phyloP scores from a whole-genome alignment of 352 stramenopile genomes.

The Pythium guiyangense region DNA sequence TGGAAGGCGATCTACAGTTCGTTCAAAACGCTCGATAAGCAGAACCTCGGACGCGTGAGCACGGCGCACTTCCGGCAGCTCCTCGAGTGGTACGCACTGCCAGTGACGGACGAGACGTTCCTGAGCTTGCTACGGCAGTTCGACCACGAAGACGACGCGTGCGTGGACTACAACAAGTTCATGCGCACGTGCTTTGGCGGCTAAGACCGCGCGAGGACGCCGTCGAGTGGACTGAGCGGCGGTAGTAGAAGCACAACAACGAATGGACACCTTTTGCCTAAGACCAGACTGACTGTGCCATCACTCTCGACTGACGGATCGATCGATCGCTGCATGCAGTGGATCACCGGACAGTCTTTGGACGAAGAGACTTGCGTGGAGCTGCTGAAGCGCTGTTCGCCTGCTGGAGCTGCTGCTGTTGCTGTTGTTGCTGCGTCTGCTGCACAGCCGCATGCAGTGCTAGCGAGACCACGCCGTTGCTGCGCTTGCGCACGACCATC shows the following conservation, averaged over 20 bases:
- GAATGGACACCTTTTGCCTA: no score
- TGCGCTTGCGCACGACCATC: slow-evolving; percentile 13
- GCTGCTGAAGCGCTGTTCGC: neutral
- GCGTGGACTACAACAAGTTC: slow-evolving; percentile 74
- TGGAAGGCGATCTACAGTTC: slow-evolving; percentile 74
- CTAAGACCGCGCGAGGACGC: no score
- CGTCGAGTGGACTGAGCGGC: no score
- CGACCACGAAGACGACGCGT: slow-evolving; percentile 47
- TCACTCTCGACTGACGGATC: neutral
- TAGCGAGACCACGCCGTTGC: slow-evolving; percentile 15
- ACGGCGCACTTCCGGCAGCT: slow-evolving; percentile 62
- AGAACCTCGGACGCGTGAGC: slow-evolving; percentile 42
- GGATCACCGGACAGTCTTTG: slow-evolving; percentile 9
- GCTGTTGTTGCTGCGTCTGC: slow-evolving; percentile 1
- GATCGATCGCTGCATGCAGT: neutral
- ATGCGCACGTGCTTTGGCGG: slow-evolving; percentile 55
- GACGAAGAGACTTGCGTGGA: neutral
- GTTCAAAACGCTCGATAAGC: slow-evolving; percentile 60
- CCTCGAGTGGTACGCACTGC: slow-evolving; percentile 66
- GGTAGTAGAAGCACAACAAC: no score
- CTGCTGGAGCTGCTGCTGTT: neutral
- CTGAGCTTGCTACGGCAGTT: slow-evolving; percentile 57
- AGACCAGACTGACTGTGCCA: neutral
- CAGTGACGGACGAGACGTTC: slow-evolving; percentile 46
- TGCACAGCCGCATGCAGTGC: neutral